Conservation (phyloP, 108 stramenopile genomes). For the Fragilaria crotonensis region DNA sequence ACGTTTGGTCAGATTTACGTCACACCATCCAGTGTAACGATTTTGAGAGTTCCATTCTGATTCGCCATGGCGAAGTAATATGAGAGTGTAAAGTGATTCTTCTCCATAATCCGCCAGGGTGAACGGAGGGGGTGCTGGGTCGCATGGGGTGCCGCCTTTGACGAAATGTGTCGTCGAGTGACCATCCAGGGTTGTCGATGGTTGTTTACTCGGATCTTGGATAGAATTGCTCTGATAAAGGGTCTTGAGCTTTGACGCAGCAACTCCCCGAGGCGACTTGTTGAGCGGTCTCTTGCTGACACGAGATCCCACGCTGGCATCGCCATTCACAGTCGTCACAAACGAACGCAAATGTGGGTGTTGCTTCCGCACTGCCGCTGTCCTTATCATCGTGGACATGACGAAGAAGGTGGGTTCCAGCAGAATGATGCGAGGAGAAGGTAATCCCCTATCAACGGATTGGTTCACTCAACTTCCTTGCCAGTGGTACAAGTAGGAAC, state of each 20-base stretch:
- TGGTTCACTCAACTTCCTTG: too few relatives aligned
- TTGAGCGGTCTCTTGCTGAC: neutral
- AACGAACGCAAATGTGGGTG: neutral
- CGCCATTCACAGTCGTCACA: neutral
- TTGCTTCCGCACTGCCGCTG: neutral
- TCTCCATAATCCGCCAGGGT: conserved; percentile 66
- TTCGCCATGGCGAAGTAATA: conserved; percentile 76
- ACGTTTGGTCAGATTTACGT: conserved; percentile 61
- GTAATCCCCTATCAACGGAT: too few relatives aligned
- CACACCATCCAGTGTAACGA: conserved; percentile 78
- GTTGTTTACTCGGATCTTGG: neutral
- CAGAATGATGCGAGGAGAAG: too few relatives aligned
- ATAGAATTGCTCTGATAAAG: neutral
- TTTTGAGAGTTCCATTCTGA: conserved; percentile 76
- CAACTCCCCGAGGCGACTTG: neutral
- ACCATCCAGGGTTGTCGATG: neutral
- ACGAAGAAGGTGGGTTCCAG: too few relatives aligned
- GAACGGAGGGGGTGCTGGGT: conserved; percentile 44
- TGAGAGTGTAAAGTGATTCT: conserved; percentile 64
- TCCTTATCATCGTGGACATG: neutral
- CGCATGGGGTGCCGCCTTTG: conserved; percentile 58
- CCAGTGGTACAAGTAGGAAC: too few relatives aligned
- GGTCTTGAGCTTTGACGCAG: neutral
- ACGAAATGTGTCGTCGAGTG: conserved; percentile 32
- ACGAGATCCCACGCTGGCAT: neutral